These are phyloP conservation scores for Colletotrichum orbiculare DNA, from an alignment of 2,329 filamentous ascomycete species.

Conservation along the genomic window DNA sequence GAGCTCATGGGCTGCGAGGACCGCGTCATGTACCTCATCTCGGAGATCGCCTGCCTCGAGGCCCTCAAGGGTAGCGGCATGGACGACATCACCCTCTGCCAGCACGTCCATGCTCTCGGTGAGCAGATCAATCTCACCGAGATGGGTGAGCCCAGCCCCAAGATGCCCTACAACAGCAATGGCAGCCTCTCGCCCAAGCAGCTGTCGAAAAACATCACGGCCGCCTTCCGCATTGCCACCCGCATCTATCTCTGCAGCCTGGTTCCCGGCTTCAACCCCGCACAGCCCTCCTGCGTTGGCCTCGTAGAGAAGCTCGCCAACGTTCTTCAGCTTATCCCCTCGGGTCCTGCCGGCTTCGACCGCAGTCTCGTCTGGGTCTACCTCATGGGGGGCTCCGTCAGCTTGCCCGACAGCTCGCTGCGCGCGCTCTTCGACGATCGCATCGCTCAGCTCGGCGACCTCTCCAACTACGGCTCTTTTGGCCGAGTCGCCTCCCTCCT, in stretches of 20 bases:
- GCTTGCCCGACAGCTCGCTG: constrained; percentile 78
- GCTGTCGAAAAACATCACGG: constrained; percentile 87
- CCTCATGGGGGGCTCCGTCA: constrained; percentile 85
- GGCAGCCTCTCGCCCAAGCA: constrained; percentile 85
- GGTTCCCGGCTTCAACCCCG: constrained; percentile 86
- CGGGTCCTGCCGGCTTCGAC: constrained; percentile 85
- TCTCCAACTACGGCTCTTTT: constrained; percentile 85
- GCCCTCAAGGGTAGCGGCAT: constrained; percentile 85
- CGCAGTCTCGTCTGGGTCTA: constrained; percentile 94
- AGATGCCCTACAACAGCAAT: constrained; percentile 72
- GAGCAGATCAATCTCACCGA: constrained; percentile 88
- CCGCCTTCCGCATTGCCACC: constrained; percentile 90
- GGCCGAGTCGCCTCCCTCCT: constrained; percentile 84
- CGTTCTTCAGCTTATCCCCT: constrained; percentile 84
- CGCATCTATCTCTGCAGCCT: constrained; percentile 97
- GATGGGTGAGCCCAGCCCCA: constrained; percentile 66
- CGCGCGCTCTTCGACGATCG: constrained; percentile 82
- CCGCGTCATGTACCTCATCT: constrained; percentile 96
- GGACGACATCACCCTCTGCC: constrained; percentile 87
- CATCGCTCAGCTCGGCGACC: constrained; percentile 77
- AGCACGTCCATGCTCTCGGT: constrained; percentile 88
- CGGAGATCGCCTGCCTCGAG: constrained; percentile 95
- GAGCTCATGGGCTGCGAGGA: constrained; percentile 99
- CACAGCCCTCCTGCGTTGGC: constrained; percentile 77
- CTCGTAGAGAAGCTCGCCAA: constrained; percentile 82